Evolutionary conservation across 1,284 basidiomycete genomes (phyloP), one percentile per base, ranked within the genome.

Genomic region (Naganishia liquefaciens): DNA sequence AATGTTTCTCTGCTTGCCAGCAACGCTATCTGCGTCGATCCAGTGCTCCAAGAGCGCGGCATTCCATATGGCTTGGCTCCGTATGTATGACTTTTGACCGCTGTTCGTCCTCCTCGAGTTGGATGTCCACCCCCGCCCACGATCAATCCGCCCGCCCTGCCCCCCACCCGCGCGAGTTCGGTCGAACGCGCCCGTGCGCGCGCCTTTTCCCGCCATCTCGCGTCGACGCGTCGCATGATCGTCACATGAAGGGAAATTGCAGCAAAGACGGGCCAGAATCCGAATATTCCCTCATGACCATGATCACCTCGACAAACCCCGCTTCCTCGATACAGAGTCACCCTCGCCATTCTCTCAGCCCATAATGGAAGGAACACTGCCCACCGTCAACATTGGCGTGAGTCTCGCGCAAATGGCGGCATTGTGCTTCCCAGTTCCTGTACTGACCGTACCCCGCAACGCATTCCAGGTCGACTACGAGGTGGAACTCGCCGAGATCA

Each of bases 381-480:
- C 78, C 39, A 77, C 78, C 28, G 78, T 77, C 40, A 72, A 69
- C 53, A 73, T 79, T 39, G 67, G 72, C 10, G 77, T 78, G 58
- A 68, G 77, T 73, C 17, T 49, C n/a, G 46, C 37, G 57, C 37
- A 28, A 39, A 17, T 2, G 21, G 5, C 42, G 7, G 9, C 39
- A 4, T 10, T 2, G n/a, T n/a, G 11, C 11, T 21, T 30, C 13
- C 44, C 25, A 19, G n/a, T n/a, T n/a, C n/a, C n/a, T n/a, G n/a
- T n/a, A n/a, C 15, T 49, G 40, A 30, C 37, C 43, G 0, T 53
- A n/a, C n/a, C n/a, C n/a, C n/a, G n/a, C n/a, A n/a, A n/a, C n/a
- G n/a, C 90, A 85, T 79, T 84, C 37, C 47, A 60, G 55, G 55
- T 63, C 47, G 49, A 52, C 64, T 44, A 43, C n/a, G 63, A 57